Evolutionary conservation across 352 stramenopile genomes (phyloP).

Genomic region (Blastocystis sp.): DNA sequence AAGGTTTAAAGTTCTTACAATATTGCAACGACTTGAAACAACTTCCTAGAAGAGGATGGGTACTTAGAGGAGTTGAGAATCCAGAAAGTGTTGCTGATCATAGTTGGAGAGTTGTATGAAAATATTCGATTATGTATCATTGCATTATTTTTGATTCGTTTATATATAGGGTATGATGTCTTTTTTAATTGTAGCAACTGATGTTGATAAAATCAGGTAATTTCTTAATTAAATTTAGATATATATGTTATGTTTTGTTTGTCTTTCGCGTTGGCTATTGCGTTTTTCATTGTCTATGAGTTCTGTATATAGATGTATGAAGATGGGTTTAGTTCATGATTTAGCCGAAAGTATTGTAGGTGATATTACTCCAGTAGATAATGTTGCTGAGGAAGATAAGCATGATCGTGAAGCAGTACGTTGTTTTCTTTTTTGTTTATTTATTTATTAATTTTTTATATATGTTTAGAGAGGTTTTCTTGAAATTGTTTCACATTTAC

Average conservation of each 20-base stretch:
- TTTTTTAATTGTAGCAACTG: conserved; percentile 29
- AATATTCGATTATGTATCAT: no score
- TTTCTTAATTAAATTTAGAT: neutral
- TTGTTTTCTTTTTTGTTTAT: neutral
- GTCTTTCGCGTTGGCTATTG: neutral
- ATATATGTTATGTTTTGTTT: no score
- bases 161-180: conserved; percentile 19
- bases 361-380: conserved; percentile 71
- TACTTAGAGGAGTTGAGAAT: conserved; percentile 62
- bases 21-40: no score
- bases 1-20: no score
- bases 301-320: conserved; percentile 49
- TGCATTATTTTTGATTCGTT: conserved; percentile 50
- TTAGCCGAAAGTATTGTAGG: conserved; percentile 69
- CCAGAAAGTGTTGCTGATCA: conserved; percentile 73
- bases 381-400: conserved; percentile 65
- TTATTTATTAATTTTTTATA: no score
- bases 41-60: conserved; percentile 68
- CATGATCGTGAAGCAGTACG: conserved; percentile 57
- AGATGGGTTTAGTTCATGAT: conserved; percentile 74
- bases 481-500: conserved; percentile 41
- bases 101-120: conserved; percentile 65
- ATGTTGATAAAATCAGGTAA: conserved; percentile 24
- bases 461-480: conserved; percentile 41
- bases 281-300: conserved; percentile 39